A percentile compares a stretch with the other conserved stretches of the same genome.
These are phyloP conservation scores for Coniochaeta ligniaria DNA, from an alignment of 2,329 filamentous ascomycete species.

Conservation along the genomic window DNA sequence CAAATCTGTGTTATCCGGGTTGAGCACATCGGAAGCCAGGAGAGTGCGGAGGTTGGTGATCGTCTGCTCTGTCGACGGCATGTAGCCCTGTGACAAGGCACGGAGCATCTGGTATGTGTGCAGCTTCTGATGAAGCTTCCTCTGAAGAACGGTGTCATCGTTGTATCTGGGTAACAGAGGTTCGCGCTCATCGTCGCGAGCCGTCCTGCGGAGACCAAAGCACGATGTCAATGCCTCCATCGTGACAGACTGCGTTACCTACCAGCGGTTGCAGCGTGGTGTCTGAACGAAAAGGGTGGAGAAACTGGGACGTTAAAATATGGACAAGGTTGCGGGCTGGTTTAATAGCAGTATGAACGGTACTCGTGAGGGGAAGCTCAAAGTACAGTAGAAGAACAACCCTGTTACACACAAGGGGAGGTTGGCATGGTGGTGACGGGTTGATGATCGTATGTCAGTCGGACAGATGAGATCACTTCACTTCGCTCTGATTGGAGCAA, in stretches of 20 bases:
- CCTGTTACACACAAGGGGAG: background rate
- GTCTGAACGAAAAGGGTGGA: background rate
- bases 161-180: slow-evolving; percentile 78
- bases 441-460: background rate
- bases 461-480: background rate
- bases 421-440: background rate
- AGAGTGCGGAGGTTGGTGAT: slow-evolving; percentile 75
- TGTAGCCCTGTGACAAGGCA: slow-evolving; percentile 75
- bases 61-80: slow-evolving; percentile 84
- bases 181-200: slow-evolving; percentile 54
- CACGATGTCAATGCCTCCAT: slow-evolving; percentile 33
- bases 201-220: slow-evolving; percentile 49
- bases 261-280: background rate
- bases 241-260: background rate
- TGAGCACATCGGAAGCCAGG: slow-evolving; percentile 70
- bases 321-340: background rate
- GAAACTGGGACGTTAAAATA: background rate
- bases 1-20: slow-evolving; percentile 65
- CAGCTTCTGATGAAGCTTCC: slow-evolving; percentile 77
- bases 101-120: slow-evolving; percentile 89
- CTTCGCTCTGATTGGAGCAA: background rate
- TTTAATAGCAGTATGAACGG: background rate
- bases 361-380: background rate
- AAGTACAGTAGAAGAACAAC: background rate
- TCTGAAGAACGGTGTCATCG: slow-evolving; percentile 73